phyloP scores from a whole-genome alignment of 345 rosid species.

The Melaleuca quinquenervia region DNA sequence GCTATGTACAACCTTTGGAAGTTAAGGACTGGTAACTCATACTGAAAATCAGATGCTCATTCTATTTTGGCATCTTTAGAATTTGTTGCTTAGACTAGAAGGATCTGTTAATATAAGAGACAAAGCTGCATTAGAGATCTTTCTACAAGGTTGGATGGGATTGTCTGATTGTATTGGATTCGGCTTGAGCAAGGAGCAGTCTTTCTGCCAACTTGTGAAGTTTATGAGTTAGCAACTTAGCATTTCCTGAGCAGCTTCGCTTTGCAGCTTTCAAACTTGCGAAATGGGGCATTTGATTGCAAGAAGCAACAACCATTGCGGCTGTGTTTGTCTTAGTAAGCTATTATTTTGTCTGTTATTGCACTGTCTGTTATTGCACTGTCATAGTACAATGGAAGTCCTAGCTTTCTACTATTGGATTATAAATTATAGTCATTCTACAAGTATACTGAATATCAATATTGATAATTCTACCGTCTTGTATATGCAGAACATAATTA shows the following conservation, averaged over 20 bases:
- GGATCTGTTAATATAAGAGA: neutral
- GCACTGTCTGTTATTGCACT: neutral
- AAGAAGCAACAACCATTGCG: neutral
- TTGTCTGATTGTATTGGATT: neutral
- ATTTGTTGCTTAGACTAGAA: neutral
- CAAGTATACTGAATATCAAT: neutral
- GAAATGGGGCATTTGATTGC: neutral
- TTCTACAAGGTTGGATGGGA: neutral
- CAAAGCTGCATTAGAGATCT: neutral
- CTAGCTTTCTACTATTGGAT: neutral
- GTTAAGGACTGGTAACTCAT: neutral
- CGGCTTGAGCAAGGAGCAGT: neutral
- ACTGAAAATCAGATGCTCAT: neutral
- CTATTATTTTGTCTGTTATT: neutral
- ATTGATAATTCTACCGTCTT: neutral
- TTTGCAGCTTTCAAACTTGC: neutral
- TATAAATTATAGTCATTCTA: neutral
- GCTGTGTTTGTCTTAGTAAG: neutral
- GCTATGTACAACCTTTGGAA: neutral
- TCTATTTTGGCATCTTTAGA: neutral
- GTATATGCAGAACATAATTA: fast-evolving
- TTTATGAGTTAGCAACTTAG: neutral
- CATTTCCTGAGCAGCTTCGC: neutral
- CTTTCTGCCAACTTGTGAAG: neutral
- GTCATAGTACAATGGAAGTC: neutral